Evolutionary conservation across 345 rosid genomes (phyloP).

Genomic region (Lagerstroemia speciosa): DNA sequence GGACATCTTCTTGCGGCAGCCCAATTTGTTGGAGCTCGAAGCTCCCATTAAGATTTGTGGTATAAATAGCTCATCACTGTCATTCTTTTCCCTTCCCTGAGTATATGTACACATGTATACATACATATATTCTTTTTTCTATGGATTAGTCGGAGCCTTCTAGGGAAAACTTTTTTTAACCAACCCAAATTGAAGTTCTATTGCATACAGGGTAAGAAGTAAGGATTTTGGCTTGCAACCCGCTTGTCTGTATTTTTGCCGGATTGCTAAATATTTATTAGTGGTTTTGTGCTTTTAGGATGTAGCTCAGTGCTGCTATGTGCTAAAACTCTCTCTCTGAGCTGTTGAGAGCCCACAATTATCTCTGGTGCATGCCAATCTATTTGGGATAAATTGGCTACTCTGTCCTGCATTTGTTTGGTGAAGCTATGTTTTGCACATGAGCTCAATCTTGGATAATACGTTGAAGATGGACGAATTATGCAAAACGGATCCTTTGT

Average conservation of each 20-base stretch:
- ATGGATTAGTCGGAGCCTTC: neutral
- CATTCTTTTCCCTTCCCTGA: neutral
- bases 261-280: neutral
- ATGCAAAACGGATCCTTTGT: neutral
- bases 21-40: slow-evolving; percentile 66
- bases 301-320: neutral
- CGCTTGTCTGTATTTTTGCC: neutral
- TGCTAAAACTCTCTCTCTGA: neutral
- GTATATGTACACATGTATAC: neutral
- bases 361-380: neutral
- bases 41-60: slow-evolving; percentile 83
- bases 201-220: neutral
- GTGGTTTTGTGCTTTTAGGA: neutral
- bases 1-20: slow-evolving; percentile 58
- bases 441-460: neutral
- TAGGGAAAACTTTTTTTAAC: neutral
- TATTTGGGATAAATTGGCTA: neutral
- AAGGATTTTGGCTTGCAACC: neutral
- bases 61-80: slow-evolving; percentile 9
- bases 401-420: neutral
- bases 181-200: neutral
- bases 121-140: too few relatives aligned
- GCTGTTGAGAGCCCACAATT: neutral
- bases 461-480: neutral
- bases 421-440: neutral